A percentile compares a stretch with the other conserved stretches of the same genome.
Evolutionary conservation across 2,329 filamentous ascomycete genomes (phyloP).

Genomic region (Tolypocladium pustulatum): DNA sequence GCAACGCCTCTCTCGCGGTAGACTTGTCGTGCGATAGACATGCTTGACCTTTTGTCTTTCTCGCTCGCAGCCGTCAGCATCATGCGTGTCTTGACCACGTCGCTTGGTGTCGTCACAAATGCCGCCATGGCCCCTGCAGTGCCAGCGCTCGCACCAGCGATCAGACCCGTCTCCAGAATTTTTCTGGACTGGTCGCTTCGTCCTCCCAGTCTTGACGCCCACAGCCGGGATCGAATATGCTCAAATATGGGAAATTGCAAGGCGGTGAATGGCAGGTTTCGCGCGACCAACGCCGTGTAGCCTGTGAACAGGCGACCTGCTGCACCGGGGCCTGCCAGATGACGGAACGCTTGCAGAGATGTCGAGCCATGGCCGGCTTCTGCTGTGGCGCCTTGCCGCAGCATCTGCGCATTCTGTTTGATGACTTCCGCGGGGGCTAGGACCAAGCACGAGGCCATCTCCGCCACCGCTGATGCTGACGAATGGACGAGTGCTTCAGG

Average conservation of each 20-base stretch:
- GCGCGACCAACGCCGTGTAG: constrained; percentile 69
- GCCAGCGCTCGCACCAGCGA: constrained; percentile 67
- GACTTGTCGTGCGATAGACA: constrained; percentile 55
- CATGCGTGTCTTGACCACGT: constrained; percentile 82
- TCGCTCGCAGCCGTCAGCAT: constrained; percentile 57
- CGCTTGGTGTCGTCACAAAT: constrained; percentile 75
- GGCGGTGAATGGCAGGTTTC: constrained; percentile 80
- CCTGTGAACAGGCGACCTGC: constrained; percentile 53
- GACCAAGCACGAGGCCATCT: constrained; percentile 77
- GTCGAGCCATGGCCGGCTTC: constrained; percentile 19
- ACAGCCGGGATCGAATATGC: constrained; percentile 47
- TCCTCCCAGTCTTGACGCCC: constrained; percentile 21
- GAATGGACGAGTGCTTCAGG: constrained; percentile 64
- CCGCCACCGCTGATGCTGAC: constrained; percentile 62
- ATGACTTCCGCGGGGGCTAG: constrained; percentile 83
- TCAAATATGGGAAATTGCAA: constrained; percentile 87
- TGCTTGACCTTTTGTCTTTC: constrained; percentile 17
- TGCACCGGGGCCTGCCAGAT: constrained; percentile 42
- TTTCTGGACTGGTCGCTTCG: constrained; percentile 12
- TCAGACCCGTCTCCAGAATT: constrained; percentile 54
- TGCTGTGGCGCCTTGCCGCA: constrained; percentile 26
- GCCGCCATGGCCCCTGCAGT: constrained; percentile 65
- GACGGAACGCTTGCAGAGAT: constrained; percentile 38
- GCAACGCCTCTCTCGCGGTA: constrained; percentile 55
- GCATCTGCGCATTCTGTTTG: constrained; percentile 89